phyloP scores from a whole-genome alignment of 129 eudicot species.

The sunflower (Helianthus annuus) region HanXRQr2.0-SUNRISE NC_035435.2:43478632-43479131 shows the following conservation, averaged over 20 bases:
- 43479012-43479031: too few relatives aligned
- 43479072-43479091: slow-evolving; percentile 78
- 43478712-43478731: slow-evolving; percentile 77
- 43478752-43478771: background rate
- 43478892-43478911: slow-evolving; percentile 92
- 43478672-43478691: slow-evolving; percentile 34
- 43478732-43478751: slow-evolving; percentile 88
- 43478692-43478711: slow-evolving; percentile 85
- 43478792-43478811: background rate
- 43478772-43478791: background rate
- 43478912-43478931: slow-evolving; percentile 94
- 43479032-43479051: slow-evolving; percentile 6
- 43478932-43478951: slow-evolving; percentile 82
- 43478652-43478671: background rate
- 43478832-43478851: slow-evolving; percentile 5
- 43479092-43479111: slow-evolving; percentile 98
- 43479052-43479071: slow-evolving; percentile 17
- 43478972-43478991: slow-evolving; percentile 11
- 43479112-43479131: slow-evolving; percentile 81
- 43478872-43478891: slow-evolving; percentile 95
- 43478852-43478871: slow-evolving; percentile 49
- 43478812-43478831: slow-evolving; percentile 11
- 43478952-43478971: slow-evolving; percentile 16
- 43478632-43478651: background rate
- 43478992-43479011: background rate